Conservation (phyloP, 345 rosid genomes). For the Populus pruinosa region DNA sequence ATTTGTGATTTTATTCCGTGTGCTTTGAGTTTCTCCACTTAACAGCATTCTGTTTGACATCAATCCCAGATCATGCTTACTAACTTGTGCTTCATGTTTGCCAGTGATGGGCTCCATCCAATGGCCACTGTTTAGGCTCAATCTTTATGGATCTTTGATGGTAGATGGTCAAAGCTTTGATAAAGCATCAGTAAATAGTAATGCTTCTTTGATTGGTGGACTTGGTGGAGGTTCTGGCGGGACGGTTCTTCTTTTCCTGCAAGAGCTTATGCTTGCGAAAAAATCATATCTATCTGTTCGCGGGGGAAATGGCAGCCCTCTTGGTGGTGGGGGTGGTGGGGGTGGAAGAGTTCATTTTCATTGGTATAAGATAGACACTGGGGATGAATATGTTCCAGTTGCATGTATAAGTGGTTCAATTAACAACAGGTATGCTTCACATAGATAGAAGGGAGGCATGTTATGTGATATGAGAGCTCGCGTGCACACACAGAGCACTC, state of each 20-base stretch:
- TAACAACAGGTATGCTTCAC: constrained; percentile 51
- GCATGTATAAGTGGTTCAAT: constrained; percentile 70
- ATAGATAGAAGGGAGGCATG: neutral
- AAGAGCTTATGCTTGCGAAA: constrained; percentile 61
- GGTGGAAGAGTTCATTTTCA: constrained; percentile 99
- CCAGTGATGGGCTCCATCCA: constrained; percentile 83
- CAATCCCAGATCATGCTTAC: constrained; percentile 5
- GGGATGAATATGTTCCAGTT: constrained; percentile 74
- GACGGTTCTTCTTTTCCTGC: constrained; percentile 92
- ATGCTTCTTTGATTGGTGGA: constrained; percentile 66
- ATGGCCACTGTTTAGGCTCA: constrained; percentile 74
- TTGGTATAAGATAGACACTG: constrained; percentile 77
- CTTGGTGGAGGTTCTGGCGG: constrained; percentile 99
- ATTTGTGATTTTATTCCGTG: neutral
- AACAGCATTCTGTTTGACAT: neutral
- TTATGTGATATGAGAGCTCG: neutral
- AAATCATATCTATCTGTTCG: constrained; percentile 63
- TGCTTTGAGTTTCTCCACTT: constrained; percentile 4
- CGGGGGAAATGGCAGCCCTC: constrained; percentile 84
- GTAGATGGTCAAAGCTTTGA: constrained; percentile 84
- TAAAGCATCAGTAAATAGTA: constrained; percentile 34
- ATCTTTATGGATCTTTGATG: constrained; percentile 66
- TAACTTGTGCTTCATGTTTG: constrained; percentile 28
- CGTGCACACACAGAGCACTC: neutral
- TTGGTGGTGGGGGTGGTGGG: constrained; percentile 97